Base-by-base conservation (phyloP, 2,329 filamentous ascomycete genomes). In the Lachnellula cervina region DNA sequence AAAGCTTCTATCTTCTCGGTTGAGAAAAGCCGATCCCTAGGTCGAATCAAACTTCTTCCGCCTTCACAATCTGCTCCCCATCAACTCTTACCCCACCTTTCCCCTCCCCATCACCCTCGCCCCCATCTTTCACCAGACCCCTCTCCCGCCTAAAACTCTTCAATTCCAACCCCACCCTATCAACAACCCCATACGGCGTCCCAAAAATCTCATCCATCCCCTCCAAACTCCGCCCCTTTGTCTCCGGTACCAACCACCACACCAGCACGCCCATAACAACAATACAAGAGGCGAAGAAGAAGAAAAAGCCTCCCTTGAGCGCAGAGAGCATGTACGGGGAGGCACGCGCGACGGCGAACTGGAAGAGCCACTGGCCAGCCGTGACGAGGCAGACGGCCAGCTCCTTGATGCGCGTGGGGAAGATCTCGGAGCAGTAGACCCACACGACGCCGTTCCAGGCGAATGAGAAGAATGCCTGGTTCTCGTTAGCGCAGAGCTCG, bases 401-500 rank as follows among this genome's bases (percentile, higher is more conserved):
- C 0, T 83, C 82, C 51, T 86, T 79, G 16, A 83, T 82, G 71
- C 86, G 86, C 60, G 83, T 80, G 64, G 87, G 81, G 70, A 90
- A 90, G 76, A 91, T 90, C 70, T 91, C 87, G 0, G 79, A 79
- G 74, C 89, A 89, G 66, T 88, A 73, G 21, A 91, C 86, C 88
- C 88, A 91, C 0, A 87, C 87, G 0, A 84, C 88, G 2, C 85
- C 86, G 66, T 88, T 88, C 86, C 85, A 89, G 0, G 81, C 80
- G 0, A 81, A 86, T 0, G 84, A 88, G 72, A 90, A 91, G 69
- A 86, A 84, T 0, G 79, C 81, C 50, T 57, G 28, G 3, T 35
- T 38, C 11, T 38, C 5, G 19, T 50, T 32, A 32, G 28, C 28
- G 8, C 6, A 34, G 23, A n/a, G 50, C 28, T 32, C 21, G 7